Conservation (phyloP, 108 stramenopile species). For the Parmales sp. region DNA sequence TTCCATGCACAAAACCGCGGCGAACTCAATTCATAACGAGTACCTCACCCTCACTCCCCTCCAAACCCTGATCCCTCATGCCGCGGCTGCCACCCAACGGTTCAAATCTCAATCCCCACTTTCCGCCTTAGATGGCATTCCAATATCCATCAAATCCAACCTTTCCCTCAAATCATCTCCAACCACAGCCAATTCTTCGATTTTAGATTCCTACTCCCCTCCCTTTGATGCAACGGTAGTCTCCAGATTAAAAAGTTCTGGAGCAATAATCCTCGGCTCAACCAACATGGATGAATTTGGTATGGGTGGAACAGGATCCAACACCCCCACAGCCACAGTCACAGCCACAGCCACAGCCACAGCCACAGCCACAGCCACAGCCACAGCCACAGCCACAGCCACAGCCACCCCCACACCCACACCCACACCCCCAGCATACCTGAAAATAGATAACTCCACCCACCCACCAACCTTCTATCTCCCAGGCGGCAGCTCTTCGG, state of each 20-base stretch:
- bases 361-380: constrained; percentile 3
- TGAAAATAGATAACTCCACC: neutral
- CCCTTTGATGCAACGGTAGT: constrained; percentile 76
- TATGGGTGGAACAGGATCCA: constrained; percentile 79
- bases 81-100: too few relatives aligned
- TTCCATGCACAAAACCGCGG: too few relatives aligned
- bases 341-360: neutral
- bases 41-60: too few relatives aligned
- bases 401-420: neutral
- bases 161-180: constrained; percentile 60
- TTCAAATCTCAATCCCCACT: too few relatives aligned
- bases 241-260: constrained; percentile 39
- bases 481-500: constrained; percentile 81
- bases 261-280: constrained; percentile 74
- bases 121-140: constrained; percentile 60
- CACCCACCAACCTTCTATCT: constrained; percentile 18
- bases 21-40: too few relatives aligned
- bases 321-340: constrained; percentile 22
- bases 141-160: constrained; percentile 87
- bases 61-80: too few relatives aligned
- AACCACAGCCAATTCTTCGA: constrained; percentile 64
- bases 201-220: constrained; percentile 27
- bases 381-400: too few relatives aligned
- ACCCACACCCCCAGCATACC: constrained; percentile 5
- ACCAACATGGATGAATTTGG: constrained; percentile 97